Evolutionary conservation across 768 basidiomycete species (phyloP), one percentile per base, ranked within the genome.

Genomic region (Tulasnella sp.): DNA sequence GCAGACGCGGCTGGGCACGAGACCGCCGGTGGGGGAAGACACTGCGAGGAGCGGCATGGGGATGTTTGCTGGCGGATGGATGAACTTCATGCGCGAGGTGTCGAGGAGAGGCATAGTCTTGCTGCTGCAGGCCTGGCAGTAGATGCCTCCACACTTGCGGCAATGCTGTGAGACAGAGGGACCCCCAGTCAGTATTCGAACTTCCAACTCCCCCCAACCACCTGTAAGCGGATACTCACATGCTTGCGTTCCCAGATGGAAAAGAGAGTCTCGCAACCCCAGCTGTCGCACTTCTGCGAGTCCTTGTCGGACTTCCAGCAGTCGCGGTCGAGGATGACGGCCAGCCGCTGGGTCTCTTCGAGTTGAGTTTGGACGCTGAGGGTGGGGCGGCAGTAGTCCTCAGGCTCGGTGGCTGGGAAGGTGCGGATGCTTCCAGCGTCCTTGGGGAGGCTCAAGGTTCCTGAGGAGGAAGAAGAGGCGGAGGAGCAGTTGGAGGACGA

Each of bases 91-190:
- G 69, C 84, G 83, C 9, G 90, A 85, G n/a, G 89, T 85, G 77
- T 92, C 91, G 69, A 92, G 84, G 4, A 92, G 86, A 14, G 85
- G 81, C 0, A 89, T 91, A 6, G 82, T 77, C 70, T 85, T 85
- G 6, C 84, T 80, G 1, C 87, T 85, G 78, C 91, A 92, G 6
- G 83, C 79, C 64, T 79, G 79, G 80, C 91, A 93, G 78, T 88
- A 92, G 36, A 92, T 81, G 74, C 90, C 90, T 66, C 91, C 91
- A 75, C 91, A 92, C 78, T 92, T 92, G 78, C 91, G 86, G 80
- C 91, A 93, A 74, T 93, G 91, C 89, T 90, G 77, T 40, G 44
- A 70, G n/a, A 37, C n/a, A 29, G 66, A 36, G 52, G n/a, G 39
- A 67, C 35, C 17, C 29, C 26, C 44, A 62, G 32, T 44, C 19